Base-by-base conservation (phyloP, 305 asterid species). In the Solanum hybrid region DNA sequence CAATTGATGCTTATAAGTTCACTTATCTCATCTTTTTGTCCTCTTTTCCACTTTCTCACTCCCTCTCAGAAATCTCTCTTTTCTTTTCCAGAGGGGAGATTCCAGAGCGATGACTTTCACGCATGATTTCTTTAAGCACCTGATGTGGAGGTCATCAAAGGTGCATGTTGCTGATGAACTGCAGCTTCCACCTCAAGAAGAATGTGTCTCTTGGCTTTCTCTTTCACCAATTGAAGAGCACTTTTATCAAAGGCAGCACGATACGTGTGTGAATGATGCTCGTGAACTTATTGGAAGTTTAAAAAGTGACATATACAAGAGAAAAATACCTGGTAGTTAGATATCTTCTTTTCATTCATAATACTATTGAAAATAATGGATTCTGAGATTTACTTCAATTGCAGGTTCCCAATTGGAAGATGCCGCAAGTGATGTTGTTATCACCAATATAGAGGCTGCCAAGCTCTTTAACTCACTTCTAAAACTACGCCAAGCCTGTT, bases 401-500 rank as follows among this genome's bases (percentile, higher is more conserved):
- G 91, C 95, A 94, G 98, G 92, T 92, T 90, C 94, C 89, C 89
- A 82, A 88, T 64, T 93, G 90, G 90, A 92, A 91, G 93, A 92
- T 85, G 78, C 87, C 86, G 72, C 92, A 88, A 89, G 93, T 77
- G 96, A 94, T 91, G 90, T 93, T 89, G 93, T 93, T 86, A 92
- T 97, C 92, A 94, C 98, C 90, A 95, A 93, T 36, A 42, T 87
- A 94, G 98, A 97, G 92, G 99, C 99, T 90, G 94, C 98, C 80
- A 97, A 96, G 97, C 94, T 97, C 92, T 97, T 97, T 86, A 94
- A 94, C 94, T 97, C 99, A 56, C 99, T 97, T 92, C 94, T 97
- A 89, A 97, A 96, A 96, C 99, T 97, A 90, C 99, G 99, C 38
- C 99, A 97, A 92, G 99, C 99, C 29, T 97, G 99, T 90, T 97